These are phyloP conservation scores for Aspergillus costaricaensis DNA, from an alignment of 2,329 filamentous ascomycete species.

Conservation along the genomic window DNA sequence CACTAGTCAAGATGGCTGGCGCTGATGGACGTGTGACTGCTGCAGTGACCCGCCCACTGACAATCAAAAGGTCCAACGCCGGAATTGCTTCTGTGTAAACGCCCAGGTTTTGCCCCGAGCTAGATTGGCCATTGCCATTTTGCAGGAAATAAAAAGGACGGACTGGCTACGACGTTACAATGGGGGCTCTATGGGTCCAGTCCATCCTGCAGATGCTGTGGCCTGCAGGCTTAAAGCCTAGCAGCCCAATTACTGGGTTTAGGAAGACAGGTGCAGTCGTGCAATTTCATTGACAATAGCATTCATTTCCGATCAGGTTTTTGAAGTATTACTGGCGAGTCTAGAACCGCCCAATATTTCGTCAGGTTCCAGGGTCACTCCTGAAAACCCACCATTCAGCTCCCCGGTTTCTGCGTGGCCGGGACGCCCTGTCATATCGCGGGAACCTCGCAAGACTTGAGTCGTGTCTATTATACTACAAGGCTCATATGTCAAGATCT, in stretches of 20 bases:
- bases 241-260: background rate
- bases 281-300: background rate
- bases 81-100: no score
- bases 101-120: background rate
- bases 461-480: slow-evolving; percentile 31
- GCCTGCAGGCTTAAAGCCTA: background rate
- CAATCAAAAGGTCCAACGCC: background rate
- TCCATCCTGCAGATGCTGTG: background rate
- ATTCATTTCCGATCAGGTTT: slow-evolving; percentile 4
- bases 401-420: background rate
- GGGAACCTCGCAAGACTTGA: slow-evolving; percentile 25
- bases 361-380: background rate
- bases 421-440: slow-evolving; percentile 5
- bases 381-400: background rate
- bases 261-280: background rate
- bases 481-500: slow-evolving; percentile 21
- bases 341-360: background rate
- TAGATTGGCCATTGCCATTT: background rate
- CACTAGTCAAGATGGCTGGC: background rate
- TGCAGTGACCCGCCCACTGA: background rate
- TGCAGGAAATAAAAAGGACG: background rate
- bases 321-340: slow-evolving; percentile 1
- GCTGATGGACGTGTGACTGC: background rate
- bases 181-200: background rate
- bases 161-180: background rate